Evolutionary conservation across 2,329 filamentous ascomycete genomes (phyloP).

Genomic region (Aquanectria penicillioides): DNA sequence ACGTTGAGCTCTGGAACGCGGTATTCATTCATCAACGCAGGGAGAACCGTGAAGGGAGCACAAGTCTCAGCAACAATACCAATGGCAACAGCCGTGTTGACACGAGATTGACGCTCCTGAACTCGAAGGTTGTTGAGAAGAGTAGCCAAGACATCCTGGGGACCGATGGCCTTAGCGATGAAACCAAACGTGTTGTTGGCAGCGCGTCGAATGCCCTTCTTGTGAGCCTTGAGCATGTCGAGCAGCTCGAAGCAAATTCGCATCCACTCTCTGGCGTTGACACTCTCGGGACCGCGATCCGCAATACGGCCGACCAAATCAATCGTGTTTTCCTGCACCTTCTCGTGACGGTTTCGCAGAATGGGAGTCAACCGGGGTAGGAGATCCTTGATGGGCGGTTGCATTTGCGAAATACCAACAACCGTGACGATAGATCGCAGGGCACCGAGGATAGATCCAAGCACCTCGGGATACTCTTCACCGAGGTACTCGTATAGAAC

Average conservation of each 20-base stretch:
- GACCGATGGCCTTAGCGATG: slow-evolving; percentile 98
- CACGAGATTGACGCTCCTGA: slow-evolving; percentile 96
- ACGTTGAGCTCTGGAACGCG: slow-evolving; percentile 98
- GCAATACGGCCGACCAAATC: slow-evolving; percentile 98
- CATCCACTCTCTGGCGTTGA: slow-evolving; percentile 99
- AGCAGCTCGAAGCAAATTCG: slow-evolving; percentile 98
- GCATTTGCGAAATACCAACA: slow-evolving; percentile 97
- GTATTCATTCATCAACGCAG: slow-evolving; percentile 99
- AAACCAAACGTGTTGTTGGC: slow-evolving; percentile 99
- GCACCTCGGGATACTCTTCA: slow-evolving; percentile 97
- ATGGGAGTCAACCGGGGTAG: slow-evolving; percentile 97
- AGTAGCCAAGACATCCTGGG: slow-evolving; percentile 95
- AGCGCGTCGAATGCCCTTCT: slow-evolving; percentile 97
- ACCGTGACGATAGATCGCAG: slow-evolving; percentile 97
- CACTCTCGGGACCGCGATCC: slow-evolving; percentile 93
- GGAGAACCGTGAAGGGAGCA: slow-evolving; percentile 97
- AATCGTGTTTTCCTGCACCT: slow-evolving; percentile 99
- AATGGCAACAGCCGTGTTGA: slow-evolving; percentile 98
- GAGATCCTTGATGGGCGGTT: slow-evolving; percentile 95
- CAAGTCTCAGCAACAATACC: slow-evolving; percentile 99
- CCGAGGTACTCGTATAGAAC: slow-evolving; percentile 98
- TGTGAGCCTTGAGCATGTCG: slow-evolving; percentile 99
- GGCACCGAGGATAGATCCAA: slow-evolving; percentile 95
- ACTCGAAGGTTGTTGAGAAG: slow-evolving; percentile 96
- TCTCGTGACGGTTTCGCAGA: slow-evolving; percentile 96